Base-by-base conservation (phyloP, 2,329 filamentous ascomycete species). In the Verticillium nonalfalfae region DNA sequence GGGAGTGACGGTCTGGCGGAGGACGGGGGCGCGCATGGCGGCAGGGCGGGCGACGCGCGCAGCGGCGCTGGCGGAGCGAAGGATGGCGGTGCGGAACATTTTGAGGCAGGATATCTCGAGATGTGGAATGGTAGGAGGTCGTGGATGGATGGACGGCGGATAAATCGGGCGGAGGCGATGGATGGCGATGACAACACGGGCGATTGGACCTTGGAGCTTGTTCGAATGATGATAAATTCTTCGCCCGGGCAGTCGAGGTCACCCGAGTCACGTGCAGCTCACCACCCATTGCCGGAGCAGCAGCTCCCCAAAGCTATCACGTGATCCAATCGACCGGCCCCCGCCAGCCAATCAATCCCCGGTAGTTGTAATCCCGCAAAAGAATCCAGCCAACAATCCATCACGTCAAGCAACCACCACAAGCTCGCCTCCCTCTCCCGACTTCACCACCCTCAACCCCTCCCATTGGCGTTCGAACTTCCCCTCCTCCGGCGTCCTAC, bases 31-130 rank as follows among this genome's bases (percentile, higher is more conserved):
- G 26, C 54, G 54, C 26, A 56, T 33, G 39, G 58, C 58, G 74
- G 85, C 82, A 67, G 79, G 78, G 64, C 77, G 75, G 68, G 77
- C 73, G 71, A 75, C 76, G 74, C 81, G 78, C 73, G 82, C 77
- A 67, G 81, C 76, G 70, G 74, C 78, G 75, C 88, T 85, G 76
- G 90, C 86, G 73, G 90, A 89, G 79, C 90, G 90, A 81, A 94
- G 82, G 76, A 95, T 79, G 74, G 90, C 88, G 78, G 90, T 87
- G 81, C 94, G 91, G 85, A 97, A 93, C 94, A 98, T 98, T 67
- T 72, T 87, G 80, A 70, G 11, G 13, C 56, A 35, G 59, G 45
- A 9, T 59, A 4, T 56, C 36, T 60, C 62, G 39, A 39, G 34
- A 58, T 50, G 13, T 33, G n/a, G 34, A 39, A 14, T 59, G 38